These are phyloP conservation scores for Chlamydomonas reinhardtii DNA, from an alignment of 163 green algal species.

Conservation along the genomic window DNA sequence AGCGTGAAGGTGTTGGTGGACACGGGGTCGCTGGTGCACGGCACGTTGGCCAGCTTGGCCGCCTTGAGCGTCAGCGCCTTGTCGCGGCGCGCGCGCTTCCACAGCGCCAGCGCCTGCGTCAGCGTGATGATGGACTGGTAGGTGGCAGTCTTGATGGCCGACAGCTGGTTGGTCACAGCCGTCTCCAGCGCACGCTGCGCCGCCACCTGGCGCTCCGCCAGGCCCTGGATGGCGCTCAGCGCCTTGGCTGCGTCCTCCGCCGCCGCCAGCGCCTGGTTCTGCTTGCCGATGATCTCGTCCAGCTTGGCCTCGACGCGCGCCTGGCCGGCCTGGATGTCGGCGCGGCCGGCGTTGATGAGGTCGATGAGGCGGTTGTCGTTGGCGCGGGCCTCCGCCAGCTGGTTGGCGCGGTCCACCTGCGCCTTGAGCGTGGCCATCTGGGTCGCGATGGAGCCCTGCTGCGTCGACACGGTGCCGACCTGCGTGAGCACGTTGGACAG, in stretches of 20 bases:
- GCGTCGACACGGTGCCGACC: slow-evolving; percentile 25
- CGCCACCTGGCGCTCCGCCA: slow-evolving; percentile 61
- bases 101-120: slow-evolving; percentile 74
- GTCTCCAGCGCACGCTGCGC: slow-evolving; percentile 66
- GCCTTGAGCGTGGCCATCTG: slow-evolving; percentile 63
- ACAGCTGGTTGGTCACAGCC: slow-evolving; percentile 65
- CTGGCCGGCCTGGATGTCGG: slow-evolving; percentile 52
- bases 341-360: slow-evolving; percentile 58
- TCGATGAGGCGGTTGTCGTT: slow-evolving; percentile 67
- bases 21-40: slow-evolving; percentile 52
- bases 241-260: slow-evolving; percentile 45
- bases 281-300: slow-evolving; percentile 74
- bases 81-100: slow-evolving; percentile 72
- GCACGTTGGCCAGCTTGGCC: slow-evolving; percentile 58
- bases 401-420: slow-evolving; percentile 71
- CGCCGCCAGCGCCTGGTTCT: slow-evolving; percentile 69
- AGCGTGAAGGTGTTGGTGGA: slow-evolving; percentile 58
- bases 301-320: slow-evolving; percentile 65
- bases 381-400: slow-evolving; percentile 65
- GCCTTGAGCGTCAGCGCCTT: slow-evolving; percentile 42
- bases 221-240: slow-evolving; percentile 34
- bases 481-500: slow-evolving; percentile 45
- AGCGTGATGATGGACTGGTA: slow-evolving; percentile 73
- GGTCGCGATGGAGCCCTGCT: slow-evolving; percentile 50
- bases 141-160: slow-evolving; percentile 66